phyloP scores from a whole-genome alignment of 106 monocot species.

The Acanthochlamys bracteata region DNA sequence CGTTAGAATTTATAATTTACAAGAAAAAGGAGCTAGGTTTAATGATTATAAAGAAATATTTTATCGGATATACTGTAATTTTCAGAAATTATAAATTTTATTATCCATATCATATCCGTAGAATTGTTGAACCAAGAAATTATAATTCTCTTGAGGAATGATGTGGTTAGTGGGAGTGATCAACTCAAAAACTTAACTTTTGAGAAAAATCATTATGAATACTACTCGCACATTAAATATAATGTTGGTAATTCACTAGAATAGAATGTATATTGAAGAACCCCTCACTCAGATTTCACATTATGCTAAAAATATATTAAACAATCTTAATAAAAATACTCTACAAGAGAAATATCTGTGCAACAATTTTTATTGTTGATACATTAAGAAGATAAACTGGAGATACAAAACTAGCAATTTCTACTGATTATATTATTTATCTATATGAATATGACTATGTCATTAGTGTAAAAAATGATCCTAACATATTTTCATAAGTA shows the following conservation, averaged over 20 bases:
- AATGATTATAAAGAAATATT: background rate
- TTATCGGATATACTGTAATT: background rate
- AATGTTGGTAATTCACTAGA: background rate
- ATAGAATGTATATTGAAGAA: background rate
- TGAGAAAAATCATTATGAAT: background rate
- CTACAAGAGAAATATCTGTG: background rate
- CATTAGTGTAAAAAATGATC: background rate
- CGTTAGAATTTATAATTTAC: background rate
- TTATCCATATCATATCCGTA: background rate
- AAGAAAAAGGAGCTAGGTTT: slow-evolving; percentile 1
- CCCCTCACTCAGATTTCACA: background rate
- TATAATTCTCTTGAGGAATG: background rate
- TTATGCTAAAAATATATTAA: background rate
- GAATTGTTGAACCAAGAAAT: slow-evolving; percentile 2
- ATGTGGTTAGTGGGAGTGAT: background rate
- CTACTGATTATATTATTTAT: slow-evolving; percentile 3
- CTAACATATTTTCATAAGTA: background rate
- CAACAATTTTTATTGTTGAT: background rate
- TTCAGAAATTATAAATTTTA: slow-evolving; percentile 2
- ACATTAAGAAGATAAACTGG: background rate
- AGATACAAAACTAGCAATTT: background rate
- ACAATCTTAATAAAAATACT: background rate
- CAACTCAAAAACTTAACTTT: background rate
- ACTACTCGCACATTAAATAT: background rate
- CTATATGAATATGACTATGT: background rate